Evolutionary conservation across 1,139 yeast genomes (phyloP).

Genomic region (Hemisphaericaspora subhashii): DNA sequence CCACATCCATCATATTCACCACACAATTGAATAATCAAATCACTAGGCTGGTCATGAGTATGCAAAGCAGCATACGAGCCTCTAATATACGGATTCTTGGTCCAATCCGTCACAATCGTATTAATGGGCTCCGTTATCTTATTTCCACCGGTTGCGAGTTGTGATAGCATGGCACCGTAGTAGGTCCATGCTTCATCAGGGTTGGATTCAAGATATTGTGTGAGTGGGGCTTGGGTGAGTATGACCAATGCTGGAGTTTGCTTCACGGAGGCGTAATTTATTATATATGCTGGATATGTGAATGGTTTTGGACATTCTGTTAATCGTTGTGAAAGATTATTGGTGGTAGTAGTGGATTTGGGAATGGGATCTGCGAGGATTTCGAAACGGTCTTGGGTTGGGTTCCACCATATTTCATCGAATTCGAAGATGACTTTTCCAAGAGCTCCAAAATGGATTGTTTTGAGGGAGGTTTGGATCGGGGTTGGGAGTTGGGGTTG

Average conservation of each 20-base stretch:
- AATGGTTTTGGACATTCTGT: conserved; percentile 26
- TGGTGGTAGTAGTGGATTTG: conserved; percentile 13
- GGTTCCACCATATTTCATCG: conserved; percentile 66
- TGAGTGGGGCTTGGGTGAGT: conserved; percentile 70
- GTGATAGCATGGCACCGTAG: conserved; percentile 35
- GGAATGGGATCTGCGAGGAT: conserved; percentile 43
- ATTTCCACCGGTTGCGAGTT: conserved; percentile 22
- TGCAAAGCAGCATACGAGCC: conserved; percentile 76
- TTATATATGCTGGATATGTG: conserved; percentile 28
- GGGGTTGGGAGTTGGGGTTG: conserved; percentile 54
- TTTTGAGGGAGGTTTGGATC: conserved; percentile 45
- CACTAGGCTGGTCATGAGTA: conserved; percentile 69
- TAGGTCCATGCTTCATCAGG: conserved; percentile 42
- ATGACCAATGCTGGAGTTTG: conserved; percentile 45
- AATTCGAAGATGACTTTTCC: conserved; percentile 82
- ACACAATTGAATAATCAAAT: conserved; percentile 52
- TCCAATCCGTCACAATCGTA: conserved; percentile 65
- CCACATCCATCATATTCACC: conserved; percentile 54
- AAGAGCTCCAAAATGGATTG: conserved; percentile 65
- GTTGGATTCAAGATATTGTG: conserved; percentile 46
- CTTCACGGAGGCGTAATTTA: conserved; percentile 32
- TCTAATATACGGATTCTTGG: conserved; percentile 61
- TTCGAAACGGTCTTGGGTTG: conserved; percentile 49
- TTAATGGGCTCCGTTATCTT: conserved; percentile 48
- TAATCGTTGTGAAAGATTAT: conserved; percentile 18